Evolutionary conservation across 352 stramenopile genomes (phyloP).

Genomic region (Phytophthora hybrid): DNA sequence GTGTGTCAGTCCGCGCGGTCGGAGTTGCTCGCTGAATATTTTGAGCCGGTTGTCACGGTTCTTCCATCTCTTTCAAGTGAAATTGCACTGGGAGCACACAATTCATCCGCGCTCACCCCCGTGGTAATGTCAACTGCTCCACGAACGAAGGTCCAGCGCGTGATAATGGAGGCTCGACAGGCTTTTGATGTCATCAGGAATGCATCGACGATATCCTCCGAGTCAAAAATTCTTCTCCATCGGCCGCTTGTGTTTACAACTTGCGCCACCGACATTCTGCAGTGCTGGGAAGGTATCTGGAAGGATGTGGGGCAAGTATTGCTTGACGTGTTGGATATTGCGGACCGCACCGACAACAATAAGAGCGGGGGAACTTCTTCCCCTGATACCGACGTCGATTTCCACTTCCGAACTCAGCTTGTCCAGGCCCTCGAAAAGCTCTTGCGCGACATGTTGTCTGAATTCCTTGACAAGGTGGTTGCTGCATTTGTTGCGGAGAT

Average conservation of each 20-base stretch:
- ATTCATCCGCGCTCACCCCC: not conserved
- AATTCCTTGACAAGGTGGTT: slow-evolving; percentile 60
- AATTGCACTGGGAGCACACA: slow-evolving; percentile 18
- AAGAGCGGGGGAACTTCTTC: slow-evolving; percentile 4
- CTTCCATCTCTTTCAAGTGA: slow-evolving; percentile 52
- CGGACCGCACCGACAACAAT: slow-evolving; percentile 18
- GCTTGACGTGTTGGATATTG: slow-evolving; percentile 53
- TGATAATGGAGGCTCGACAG: slow-evolving; percentile 57
- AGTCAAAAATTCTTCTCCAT: slow-evolving; percentile 71
- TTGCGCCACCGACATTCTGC: slow-evolving; percentile 55
- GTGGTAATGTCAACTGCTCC: slow-evolving; percentile 13
- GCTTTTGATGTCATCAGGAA: slow-evolving; percentile 71
- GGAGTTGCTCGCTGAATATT: slow-evolving; percentile 70
- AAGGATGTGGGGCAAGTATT: slow-evolving; percentile 55
- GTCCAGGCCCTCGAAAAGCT: slow-evolving; percentile 54
- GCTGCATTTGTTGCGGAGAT: slow-evolving; percentile 53
- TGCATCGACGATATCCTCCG: slow-evolving; percentile 73
- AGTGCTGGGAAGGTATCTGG: slow-evolving; percentile 64
- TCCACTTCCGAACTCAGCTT: slow-evolving; percentile 35
- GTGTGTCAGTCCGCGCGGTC: slow-evolving; percentile 45
- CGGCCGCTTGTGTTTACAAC: slow-evolving; percentile 57
- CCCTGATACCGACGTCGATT: slow-evolving; percentile 21
- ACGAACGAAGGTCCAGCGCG: slow-evolving; percentile 50
- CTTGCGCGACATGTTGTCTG: slow-evolving; percentile 57
- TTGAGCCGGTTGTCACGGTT: slow-evolving; percentile 53